Percentiles rank a stretch among this genome's conserved stretches.
Evolutionary conservation across 305 asterid genomes (phyloP).

Genomic region (Rubia peregrina): DNA sequence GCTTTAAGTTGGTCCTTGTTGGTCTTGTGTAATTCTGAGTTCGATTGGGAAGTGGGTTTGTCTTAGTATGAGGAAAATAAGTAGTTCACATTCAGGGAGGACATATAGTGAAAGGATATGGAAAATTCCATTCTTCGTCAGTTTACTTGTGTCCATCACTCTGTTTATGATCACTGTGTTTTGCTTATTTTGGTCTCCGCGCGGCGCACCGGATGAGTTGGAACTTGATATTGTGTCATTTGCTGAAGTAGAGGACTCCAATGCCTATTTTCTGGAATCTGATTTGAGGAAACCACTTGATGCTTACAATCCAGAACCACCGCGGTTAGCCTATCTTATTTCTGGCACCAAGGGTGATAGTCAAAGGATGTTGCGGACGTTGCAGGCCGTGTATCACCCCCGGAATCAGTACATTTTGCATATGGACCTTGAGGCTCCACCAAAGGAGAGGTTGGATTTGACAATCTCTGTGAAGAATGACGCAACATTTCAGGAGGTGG

Average conservation of each 20-base stretch:
- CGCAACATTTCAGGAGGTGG: constrained; percentile 66
- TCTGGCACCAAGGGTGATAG: constrained; percentile 97
- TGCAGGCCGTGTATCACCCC: constrained; percentile 90
- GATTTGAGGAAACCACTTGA: constrained; percentile 49
- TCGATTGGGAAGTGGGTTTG: constrained; percentile 1
- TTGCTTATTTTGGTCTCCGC: constrained; percentile 45
- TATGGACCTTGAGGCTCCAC: constrained; percentile 98
- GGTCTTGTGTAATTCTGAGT: not conserved
- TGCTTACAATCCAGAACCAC: constrained; percentile 44
- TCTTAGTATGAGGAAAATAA: constrained; percentile 46
- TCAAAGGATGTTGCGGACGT: constrained; percentile 82
- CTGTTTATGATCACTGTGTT: constrained; percentile 47
- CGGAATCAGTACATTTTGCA: constrained; percentile 91
- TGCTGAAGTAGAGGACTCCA: constrained; percentile 35
- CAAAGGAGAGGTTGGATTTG: constrained; percentile 81
- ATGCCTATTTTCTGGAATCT: constrained; percentile 58
- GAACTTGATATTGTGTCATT: constrained; percentile 34
- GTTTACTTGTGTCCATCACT: constrained; percentile 57
- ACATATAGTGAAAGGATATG: constrained; percentile 67
- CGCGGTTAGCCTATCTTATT: constrained; percentile 88
- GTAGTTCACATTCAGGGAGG: constrained; percentile 53
- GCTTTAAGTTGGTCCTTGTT: not conserved
- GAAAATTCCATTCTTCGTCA: constrained; percentile 63
- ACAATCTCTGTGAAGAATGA: constrained; percentile 84
- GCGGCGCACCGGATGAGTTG: constrained; percentile 35